These are phyloP conservation scores for Rhynchospora pubera DNA, from an alignment of 176 grass and related monocot genomes.

Conservation along the genomic window DNA sequence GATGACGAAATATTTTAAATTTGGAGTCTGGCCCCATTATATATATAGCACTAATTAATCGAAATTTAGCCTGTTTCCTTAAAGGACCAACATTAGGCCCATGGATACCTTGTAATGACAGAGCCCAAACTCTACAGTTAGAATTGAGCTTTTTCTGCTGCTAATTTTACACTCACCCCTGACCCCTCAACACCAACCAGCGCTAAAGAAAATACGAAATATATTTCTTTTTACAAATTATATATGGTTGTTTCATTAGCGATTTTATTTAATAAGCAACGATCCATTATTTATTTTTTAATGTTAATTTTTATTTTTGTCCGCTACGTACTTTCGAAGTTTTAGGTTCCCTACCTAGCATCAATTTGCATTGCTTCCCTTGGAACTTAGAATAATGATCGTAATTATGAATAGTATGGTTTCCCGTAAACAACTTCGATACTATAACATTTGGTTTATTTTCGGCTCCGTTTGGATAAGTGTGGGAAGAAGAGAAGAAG, in stretches of 20 bases:
- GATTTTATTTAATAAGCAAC: not conserved
- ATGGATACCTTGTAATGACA: not conserved
- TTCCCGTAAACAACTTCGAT: not conserved
- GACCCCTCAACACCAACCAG: no score
- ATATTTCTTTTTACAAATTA: not conserved
- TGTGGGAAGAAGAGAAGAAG: no score
- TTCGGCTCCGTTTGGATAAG: no score
- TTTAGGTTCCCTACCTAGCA: not conserved
- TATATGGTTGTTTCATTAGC: not conserved
- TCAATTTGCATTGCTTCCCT: not conserved
- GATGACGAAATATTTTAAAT: not conserved
- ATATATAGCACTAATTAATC: not conserved
- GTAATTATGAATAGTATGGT: not conserved
- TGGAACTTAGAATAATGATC: not conserved
- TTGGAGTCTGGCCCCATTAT: conserved; percentile 1
- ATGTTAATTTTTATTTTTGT: no score
- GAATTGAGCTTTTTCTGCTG: not conserved
- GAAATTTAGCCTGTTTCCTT: not conserved
- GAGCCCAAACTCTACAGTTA: not conserved
- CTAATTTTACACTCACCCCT: not conserved
- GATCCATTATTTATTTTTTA: not conserved
- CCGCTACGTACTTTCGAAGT: no score
- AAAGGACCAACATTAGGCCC: not conserved
- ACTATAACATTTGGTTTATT: not conserved
- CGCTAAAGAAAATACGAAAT: not conserved